Percentiles rank a stretch among this genome's conserved stretches.
Evolutionary conservation across 2,329 filamentous ascomycete species (phyloP).

Genomic region (Hymenoscyphus linearis): DNA sequence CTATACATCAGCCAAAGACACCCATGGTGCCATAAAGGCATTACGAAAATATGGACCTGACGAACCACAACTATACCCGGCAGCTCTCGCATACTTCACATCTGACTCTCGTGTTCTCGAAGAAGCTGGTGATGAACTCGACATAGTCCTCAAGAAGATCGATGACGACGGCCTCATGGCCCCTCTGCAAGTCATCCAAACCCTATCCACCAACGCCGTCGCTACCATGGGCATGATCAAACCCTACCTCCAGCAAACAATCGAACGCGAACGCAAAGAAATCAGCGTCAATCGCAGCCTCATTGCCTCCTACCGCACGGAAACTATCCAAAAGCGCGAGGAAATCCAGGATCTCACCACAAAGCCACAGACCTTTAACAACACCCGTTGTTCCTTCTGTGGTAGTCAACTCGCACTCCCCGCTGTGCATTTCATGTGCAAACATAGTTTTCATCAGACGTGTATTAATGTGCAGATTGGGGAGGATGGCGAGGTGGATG

Average conservation of each 20-base stretch:
- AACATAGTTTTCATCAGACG: constrained; percentile 91
- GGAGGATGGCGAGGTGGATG: constrained; percentile 50
- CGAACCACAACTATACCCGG: constrained; percentile 87
- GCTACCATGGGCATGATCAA: constrained; percentile 98
- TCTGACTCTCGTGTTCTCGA: constrained; percentile 75
- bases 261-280: constrained; percentile 80
- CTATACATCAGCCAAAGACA: constrained; percentile 89
- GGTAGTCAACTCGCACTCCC: constrained; percentile 71
- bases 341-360: constrained; percentile 73
- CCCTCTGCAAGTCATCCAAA: constrained; percentile 92
- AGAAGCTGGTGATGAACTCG: constrained; percentile 82
- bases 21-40: constrained; percentile 81
- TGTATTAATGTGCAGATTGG: constrained; percentile 60
- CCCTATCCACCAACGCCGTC: constrained; percentile 70
- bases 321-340: constrained; percentile 72
- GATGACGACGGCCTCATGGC: constrained; percentile 90
- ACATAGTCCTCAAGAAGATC: constrained; percentile 75
- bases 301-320: constrained; percentile 75
- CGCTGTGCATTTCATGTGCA: constrained; percentile 92
- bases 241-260: constrained; percentile 81
- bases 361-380: constrained; percentile 85
- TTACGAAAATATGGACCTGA: constrained; percentile 86
- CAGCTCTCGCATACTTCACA: constrained; percentile 88
- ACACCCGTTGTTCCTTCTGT: constrained; percentile 82
- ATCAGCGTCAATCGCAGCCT: constrained; percentile 75